phyloP scores from a whole-genome alignment of 163 green algal species.

The Prototheca wickerhamii region DNA sequence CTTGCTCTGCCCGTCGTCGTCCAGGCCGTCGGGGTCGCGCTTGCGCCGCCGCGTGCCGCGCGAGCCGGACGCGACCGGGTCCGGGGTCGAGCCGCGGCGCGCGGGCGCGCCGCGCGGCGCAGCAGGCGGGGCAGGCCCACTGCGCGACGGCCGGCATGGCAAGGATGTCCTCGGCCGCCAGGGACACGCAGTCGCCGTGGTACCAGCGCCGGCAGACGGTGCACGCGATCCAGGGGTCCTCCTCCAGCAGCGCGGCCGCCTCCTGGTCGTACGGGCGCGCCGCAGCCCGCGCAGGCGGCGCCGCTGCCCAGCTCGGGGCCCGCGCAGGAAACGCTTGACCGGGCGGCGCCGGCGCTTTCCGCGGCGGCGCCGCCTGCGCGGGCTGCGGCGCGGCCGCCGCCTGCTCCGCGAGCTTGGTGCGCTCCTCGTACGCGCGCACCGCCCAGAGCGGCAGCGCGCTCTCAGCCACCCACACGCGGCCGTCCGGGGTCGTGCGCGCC shows the following conservation, averaged over 20 bases:
- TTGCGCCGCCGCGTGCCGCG: too few species aligned
- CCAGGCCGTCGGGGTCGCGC: too few species aligned
- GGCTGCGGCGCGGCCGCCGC: too few species aligned
- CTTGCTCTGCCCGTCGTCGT: too few species aligned
- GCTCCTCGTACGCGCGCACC: too few species aligned
- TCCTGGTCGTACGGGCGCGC: conserved; percentile 14
- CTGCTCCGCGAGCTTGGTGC: too few species aligned
- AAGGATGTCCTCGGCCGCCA: conserved; percentile 30
- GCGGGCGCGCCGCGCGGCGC: conserved; percentile 10
- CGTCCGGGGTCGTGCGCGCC: too few species aligned
- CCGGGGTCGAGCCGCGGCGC: not conserved
- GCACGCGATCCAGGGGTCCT: conserved; percentile 37
- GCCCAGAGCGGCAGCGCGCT: too few species aligned
- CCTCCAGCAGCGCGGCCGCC: conserved; percentile 18
- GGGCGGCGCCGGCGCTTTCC: too few species aligned
- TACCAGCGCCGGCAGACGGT: conserved; percentile 35
- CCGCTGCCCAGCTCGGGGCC: not conserved
- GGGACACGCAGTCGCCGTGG: conserved; percentile 29
- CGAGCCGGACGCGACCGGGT: conserved; percentile 4
- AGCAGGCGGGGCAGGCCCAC: conserved; percentile 42
- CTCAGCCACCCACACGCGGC: too few species aligned
- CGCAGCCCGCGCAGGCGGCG: conserved; percentile 30
- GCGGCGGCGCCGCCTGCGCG: too few species aligned
- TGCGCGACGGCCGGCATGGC: conserved; percentile 12
- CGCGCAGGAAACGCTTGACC: too few species aligned